phyloP scores from a whole-genome alignment of 768 basidiomycete genomes.

The Auriscalpium microsporum region DNA sequence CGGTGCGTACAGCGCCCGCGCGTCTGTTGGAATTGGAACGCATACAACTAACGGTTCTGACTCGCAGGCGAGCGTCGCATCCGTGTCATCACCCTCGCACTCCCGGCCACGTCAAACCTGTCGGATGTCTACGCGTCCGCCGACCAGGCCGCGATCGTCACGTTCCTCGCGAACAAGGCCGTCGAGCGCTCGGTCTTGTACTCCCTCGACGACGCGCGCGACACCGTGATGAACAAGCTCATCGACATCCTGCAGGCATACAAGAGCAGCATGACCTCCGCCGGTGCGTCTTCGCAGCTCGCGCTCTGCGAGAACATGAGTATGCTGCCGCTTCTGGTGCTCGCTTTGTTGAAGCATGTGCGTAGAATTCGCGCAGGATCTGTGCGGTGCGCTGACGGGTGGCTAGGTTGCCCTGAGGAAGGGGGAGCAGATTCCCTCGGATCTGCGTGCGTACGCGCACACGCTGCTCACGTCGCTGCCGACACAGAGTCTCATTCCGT shows the following conservation, averaged over 20 bases:
- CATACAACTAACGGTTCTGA: neutral
- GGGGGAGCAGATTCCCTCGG: constrained; percentile 94
- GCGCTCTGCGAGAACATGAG: constrained; percentile 91
- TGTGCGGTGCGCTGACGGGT: neutral
- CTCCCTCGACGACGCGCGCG: constrained; percentile 85
- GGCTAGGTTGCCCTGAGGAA: constrained; percentile 87
- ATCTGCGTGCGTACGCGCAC: constrained; percentile 93
- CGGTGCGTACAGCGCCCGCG: constrained; percentile 20
- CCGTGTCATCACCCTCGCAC: constrained; percentile 79
- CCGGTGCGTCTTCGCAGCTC: constrained; percentile 89
- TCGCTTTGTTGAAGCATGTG: constrained; percentile 92
- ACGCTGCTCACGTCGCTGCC: constrained; percentile 85
- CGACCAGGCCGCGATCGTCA: constrained; percentile 80
- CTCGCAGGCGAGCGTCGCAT: constrained; percentile 62
- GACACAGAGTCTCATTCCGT: constrained; percentile 84
- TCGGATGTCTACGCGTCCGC: constrained; percentile 87
- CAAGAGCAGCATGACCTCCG: constrained; percentile 94
- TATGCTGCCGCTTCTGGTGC: constrained; percentile 83
- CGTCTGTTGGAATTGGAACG: too few species aligned
- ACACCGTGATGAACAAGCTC: constrained; percentile 74
- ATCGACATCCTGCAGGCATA: constrained; percentile 81
- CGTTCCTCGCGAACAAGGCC: constrained; percentile 84
- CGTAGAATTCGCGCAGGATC: constrained; percentile 17
- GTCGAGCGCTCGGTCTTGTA: constrained; percentile 81
- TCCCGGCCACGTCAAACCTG: constrained; percentile 81